Percentiles rank a stretch among this genome's conserved stretches.
Conservation (phyloP, 2,329 filamentous ascomycete species). For the Ceratocystis cacaofunesta region DNA sequence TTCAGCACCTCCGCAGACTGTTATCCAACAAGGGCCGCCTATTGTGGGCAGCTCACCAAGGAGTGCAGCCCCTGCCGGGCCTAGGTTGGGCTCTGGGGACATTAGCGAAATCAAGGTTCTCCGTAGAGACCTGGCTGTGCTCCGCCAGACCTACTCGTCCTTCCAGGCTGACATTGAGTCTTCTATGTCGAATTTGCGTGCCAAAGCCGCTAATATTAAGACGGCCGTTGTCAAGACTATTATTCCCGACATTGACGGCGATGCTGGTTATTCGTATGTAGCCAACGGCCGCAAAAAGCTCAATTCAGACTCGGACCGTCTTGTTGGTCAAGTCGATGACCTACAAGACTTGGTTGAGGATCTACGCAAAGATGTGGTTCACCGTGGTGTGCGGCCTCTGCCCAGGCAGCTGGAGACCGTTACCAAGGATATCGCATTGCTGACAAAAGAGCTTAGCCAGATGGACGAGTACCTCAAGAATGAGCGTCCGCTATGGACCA, state of each 20-base stretch:
- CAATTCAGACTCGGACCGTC: conserved; percentile 71
- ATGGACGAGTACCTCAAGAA: conserved; percentile 82
- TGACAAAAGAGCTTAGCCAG: conserved; percentile 78
- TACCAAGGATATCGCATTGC: conserved; percentile 68
- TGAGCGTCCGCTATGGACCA: conserved; percentile 95
- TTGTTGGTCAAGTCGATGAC: conserved; percentile 87
- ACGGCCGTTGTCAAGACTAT: conserved; percentile 53
- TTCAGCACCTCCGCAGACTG: conserved; percentile 29
- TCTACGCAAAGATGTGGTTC: conserved; percentile 89
- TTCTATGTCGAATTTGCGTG: conserved; percentile 71
- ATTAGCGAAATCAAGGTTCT: conserved; percentile 66
- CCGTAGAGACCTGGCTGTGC: conserved; percentile 73
- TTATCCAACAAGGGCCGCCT: conserved; percentile 19
- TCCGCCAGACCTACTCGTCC: conserved; percentile 83
- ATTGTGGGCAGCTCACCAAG: conserved; percentile 27
- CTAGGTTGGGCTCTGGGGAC: conserved; percentile 44
- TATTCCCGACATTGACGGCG: conserved; percentile 57
- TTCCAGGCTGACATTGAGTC: conserved; percentile 79
- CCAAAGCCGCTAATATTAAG: conserved; percentile 72
- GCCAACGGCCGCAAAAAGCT: conserved; percentile 75
- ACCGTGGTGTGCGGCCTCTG: conserved; percentile 77
- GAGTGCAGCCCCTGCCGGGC: conserved; percentile 23
- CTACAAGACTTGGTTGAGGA: conserved; percentile 96
- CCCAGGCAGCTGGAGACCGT: conserved; percentile 81
- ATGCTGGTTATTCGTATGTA: conserved; percentile 74